These are phyloP conservation scores for Nymphaea colorata DNA, from an alignment of 164 flowering plant genomes.

Conservation along the genomic window DNA sequence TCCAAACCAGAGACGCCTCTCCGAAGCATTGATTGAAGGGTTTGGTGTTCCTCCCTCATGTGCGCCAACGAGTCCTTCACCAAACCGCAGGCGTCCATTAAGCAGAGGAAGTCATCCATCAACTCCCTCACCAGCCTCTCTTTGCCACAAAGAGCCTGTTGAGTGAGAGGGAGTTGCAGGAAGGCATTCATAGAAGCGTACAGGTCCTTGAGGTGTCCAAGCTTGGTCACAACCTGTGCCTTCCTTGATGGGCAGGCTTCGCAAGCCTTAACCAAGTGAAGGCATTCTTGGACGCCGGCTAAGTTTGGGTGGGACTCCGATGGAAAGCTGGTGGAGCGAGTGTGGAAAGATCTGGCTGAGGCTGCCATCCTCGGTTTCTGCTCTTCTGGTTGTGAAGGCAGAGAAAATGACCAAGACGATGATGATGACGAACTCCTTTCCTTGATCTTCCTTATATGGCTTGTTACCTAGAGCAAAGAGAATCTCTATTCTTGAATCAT, in stretches of 20 bases:
- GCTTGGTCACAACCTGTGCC: not conserved
- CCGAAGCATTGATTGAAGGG: conserved; percentile 17
- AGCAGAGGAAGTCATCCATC: conserved; percentile 24
- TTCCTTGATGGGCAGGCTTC: not conserved
- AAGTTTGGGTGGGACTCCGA: not conserved
- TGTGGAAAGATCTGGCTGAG: not conserved
- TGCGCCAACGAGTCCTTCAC: conserved; percentile 17
- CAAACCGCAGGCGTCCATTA: conserved; percentile 19
- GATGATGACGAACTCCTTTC: too few relatives aligned
- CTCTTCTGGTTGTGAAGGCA: not conserved
- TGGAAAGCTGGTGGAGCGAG: not conserved
- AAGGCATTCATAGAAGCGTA: conserved; percentile 13
- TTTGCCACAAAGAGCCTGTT: conserved; percentile 5
- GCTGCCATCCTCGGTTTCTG: not conserved
- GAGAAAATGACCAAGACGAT: not conserved
- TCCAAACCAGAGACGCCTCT: conserved; percentile 14
- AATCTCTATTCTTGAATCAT: not conserved
- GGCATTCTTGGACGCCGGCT: not conserved
- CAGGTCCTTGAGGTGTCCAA: conserved; percentile 3
- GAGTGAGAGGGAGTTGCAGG: conserved; percentile 11
- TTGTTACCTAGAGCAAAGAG: not conserved
- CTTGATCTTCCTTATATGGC: not conserved
- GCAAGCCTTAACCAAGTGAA: not conserved
- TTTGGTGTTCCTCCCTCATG: conserved; percentile 17
- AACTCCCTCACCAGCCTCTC: conserved; percentile 19